Evolutionary conservation across 1,284 basidiomycete genomes (phyloP).

Genomic region (Tremellales sp.): DNA sequence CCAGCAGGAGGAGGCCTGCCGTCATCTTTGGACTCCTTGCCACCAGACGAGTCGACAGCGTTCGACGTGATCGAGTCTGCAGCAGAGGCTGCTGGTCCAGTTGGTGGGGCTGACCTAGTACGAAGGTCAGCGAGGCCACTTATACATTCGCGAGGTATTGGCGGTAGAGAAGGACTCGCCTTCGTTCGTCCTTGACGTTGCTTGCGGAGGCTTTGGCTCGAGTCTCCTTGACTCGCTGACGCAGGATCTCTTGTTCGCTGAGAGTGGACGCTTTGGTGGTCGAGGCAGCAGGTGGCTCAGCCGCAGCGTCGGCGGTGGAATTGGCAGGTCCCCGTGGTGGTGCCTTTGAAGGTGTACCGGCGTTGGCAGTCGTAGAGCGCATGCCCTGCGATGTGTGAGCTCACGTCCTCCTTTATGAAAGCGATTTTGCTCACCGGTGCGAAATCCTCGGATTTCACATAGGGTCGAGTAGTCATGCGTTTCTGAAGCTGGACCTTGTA

Average conservation of each 20-base stretch:
- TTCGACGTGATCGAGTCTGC: too few species aligned
- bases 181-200: slow-evolving; percentile 7
- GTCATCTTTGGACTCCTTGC: not conserved
- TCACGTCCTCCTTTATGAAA: not conserved
- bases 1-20: slow-evolving; percentile 15
- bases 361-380: too few species aligned
- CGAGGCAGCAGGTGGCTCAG: slow-evolving; percentile 15
- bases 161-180: too few species aligned
- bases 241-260: slow-evolving; percentile 19
- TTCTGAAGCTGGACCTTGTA: slow-evolving; percentile 15
- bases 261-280: slow-evolving; percentile 4
- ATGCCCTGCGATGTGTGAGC: too few species aligned
- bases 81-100: slow-evolving; percentile 3
- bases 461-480: slow-evolving; percentile 23
- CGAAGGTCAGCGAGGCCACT: not conserved
- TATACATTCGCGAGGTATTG: too few species aligned
- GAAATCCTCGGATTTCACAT: slow-evolving; percentile 21
- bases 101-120: slow-evolving; percentile 4
- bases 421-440: slow-evolving; percentile 19
- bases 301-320: slow-evolving; percentile 7
- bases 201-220: slow-evolving; percentile 6
- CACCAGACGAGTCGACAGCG: too few species aligned
- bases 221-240: slow-evolving; percentile 27
- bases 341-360: slow-evolving; percentile 5
- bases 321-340: slow-evolving; percentile 7